Conservation (phyloP, 164 flowering plant species). For the Dillenia suffruticosa region DNA sequence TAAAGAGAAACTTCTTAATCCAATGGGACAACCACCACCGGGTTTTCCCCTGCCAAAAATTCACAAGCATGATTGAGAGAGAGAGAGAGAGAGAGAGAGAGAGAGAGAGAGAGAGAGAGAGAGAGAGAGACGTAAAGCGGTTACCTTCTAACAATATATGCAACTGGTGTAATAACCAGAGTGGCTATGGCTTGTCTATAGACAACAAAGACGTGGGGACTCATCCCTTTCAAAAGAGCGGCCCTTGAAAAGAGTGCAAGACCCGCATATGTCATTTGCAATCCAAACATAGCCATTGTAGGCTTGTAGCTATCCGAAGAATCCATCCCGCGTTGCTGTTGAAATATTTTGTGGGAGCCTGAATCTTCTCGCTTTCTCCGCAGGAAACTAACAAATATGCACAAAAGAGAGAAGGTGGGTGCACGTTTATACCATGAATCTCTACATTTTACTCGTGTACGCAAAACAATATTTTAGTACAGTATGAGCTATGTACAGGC, state of each 20-base stretch:
- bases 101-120: conserved; percentile 9
- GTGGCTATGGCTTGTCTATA: conserved; percentile 70
- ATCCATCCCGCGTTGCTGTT: conserved; percentile 13
- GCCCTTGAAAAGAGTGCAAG: conserved; percentile 41
- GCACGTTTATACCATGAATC: too few relatives aligned
- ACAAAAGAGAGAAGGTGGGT: too few relatives aligned
- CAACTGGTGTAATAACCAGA: conserved; percentile 47
- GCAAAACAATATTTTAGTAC: too few relatives aligned
- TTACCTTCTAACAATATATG: conserved; percentile 33
- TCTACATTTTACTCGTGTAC: too few relatives aligned
- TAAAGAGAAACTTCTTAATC: conserved; percentile 42
- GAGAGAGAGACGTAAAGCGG: background rate
- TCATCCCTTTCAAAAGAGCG: conserved; percentile 59
- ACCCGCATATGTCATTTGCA: conserved; percentile 49
- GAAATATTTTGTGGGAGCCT: background rate
- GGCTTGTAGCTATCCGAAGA: conserved; percentile 30
- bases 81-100: conserved; percentile 13
- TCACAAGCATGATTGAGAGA: background rate
- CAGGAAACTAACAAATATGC: too few relatives aligned
- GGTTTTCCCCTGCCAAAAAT: conserved; percentile 20
- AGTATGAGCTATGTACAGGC: too few relatives aligned
- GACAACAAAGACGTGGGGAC: conserved; percentile 59
- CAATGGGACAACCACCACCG: conserved; percentile 13
- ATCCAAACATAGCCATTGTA: conserved; percentile 33
- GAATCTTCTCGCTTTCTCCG: background rate